A percentile compares a stretch with the other conserved stretches of the same genome.
These are phyloP conservation scores for Melaleuca quinquenervia DNA, from an alignment of 345 rosid species.

Conservation along the genomic window DNA sequence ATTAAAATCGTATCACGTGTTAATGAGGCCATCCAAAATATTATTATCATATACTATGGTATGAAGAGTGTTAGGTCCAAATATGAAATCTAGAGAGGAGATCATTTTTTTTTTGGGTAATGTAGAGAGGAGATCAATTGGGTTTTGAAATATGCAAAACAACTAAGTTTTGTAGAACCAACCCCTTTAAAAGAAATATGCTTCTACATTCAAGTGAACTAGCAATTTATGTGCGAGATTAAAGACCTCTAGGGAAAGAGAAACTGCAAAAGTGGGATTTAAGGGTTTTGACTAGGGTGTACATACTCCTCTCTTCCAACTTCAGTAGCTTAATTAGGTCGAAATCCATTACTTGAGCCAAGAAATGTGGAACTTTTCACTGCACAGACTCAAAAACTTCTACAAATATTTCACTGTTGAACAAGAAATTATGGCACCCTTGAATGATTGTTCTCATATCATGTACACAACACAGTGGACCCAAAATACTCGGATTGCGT, in stretches of 20 bases:
- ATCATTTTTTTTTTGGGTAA: no score
- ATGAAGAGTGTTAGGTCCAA: neutral
- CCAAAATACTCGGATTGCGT: neutral
- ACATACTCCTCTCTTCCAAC: neutral
- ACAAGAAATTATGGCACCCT: fast-evolving
- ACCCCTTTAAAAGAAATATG: neutral
- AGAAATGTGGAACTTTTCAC: fast-evolving
- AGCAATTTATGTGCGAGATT: neutral
- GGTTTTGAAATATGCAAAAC: neutral
- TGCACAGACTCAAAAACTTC: fast-evolving
- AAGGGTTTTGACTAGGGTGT: neutral
- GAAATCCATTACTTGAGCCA: neutral
- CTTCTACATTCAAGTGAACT: neutral
- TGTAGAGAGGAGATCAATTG: neutral
- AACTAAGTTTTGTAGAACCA: neutral
- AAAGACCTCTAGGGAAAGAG: neutral
- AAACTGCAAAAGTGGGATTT: neutral
- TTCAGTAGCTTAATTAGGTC: neutral
- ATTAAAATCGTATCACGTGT: neutral
- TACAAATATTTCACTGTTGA: neutral
- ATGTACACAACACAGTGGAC: fast-evolving
- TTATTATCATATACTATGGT: neutral
- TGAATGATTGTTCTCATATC: fast-evolving
- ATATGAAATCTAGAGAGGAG: neutral
- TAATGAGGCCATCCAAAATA: neutral